Base-by-base conservation (phyloP, 2,329 filamentous ascomycete species). In the Venturia pyrina region DNA sequence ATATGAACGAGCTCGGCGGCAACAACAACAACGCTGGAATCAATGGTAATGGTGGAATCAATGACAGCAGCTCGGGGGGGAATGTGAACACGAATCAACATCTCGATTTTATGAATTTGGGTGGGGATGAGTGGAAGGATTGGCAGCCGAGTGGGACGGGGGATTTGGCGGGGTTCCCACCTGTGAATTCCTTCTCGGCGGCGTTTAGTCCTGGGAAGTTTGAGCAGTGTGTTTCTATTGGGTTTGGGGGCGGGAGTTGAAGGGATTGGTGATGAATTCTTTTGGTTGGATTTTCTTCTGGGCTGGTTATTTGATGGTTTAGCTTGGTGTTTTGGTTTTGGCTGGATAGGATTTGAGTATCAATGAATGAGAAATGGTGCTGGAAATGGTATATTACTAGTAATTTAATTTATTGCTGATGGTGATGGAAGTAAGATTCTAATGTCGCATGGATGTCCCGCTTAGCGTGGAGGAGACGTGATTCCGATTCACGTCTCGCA, bases 41-140 rank as follows among this genome's bases (percentile, higher is more conserved):
- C 28, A 28, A 28, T 28, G 4, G 41, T 43, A 21, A 48, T 6
- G 2, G 19, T 21, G 44, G 19, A 2, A 7, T 48, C 17, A 21
- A 21, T 15, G n/a, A 48, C 1, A 21, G 5, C 19, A 10, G 19
- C n/a, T 5, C 17, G 6, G 57, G 28, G 8, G 15, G 37, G 2
- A 5, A 43, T 32, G 19, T n/a, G 3, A 43, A 13, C 2, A 7
- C 19, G 28, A 65, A 59, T 37, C 63, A 60, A 24, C 64, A 73
- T 69, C 46, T 75, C 3, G 73, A 75, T 67, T 75, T 72, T 63
- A 69, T 75, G 70, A 68, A 63, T 11, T 15, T 75, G 40, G 73
- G 72, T 0, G 71, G 69, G 43, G 67, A 65, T 24, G 68, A 70
- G 11, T 69, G 72, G 66, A 69, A 68, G 19, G 70, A 70, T 67